Conservation (phyloP, 768 basidiomycete genomes). For the Kwoniella botswanensis region DNA sequence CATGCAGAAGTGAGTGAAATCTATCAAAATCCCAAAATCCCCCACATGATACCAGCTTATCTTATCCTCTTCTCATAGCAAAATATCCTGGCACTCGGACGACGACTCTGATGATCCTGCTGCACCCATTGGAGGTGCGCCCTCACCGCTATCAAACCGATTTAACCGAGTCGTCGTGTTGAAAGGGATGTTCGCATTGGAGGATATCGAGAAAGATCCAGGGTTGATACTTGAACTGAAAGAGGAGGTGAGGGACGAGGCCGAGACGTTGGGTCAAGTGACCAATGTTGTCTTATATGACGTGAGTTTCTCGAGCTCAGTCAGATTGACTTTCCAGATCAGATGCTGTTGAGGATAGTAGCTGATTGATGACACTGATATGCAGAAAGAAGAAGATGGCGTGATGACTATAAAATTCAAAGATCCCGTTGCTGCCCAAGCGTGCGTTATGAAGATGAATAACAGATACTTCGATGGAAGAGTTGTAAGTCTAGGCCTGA, state of each 20-base stretch:
- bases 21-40: neutral
- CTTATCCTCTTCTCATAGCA: conserved; percentile 62
- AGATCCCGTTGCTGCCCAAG: conserved; percentile 88
- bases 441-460: conserved; percentile 95
- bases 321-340: neutral
- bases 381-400: conserved; percentile 86
- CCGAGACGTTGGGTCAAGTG: conserved; percentile 85
- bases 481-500: conserved; percentile 53
- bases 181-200: conserved; percentile 90
- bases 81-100: conserved; percentile 92
- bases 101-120: conserved; percentile 74
- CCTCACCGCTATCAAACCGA: conserved; percentile 64
- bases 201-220: conserved; percentile 83
- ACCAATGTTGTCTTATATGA: conserved; percentile 95
- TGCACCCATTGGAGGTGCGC: conserved; percentile 43
- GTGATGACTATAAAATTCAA: conserved; percentile 96
- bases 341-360: conserved; percentile 8
- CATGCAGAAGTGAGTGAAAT: conserved; percentile 64
- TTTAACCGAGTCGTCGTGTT: conserved; percentile 75
- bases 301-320: conserved; percentile 63
- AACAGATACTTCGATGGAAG: conserved; percentile 88
- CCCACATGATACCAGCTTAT: neutral
- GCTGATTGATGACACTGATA: conserved; percentile 4
- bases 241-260: conserved; percentile 95
- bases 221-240: conserved; percentile 87